These are phyloP conservation scores for Alternaria hordeiaustralica DNA, from an alignment of 2,329 filamentous ascomycete genomes.

Conservation along the genomic window DNA sequence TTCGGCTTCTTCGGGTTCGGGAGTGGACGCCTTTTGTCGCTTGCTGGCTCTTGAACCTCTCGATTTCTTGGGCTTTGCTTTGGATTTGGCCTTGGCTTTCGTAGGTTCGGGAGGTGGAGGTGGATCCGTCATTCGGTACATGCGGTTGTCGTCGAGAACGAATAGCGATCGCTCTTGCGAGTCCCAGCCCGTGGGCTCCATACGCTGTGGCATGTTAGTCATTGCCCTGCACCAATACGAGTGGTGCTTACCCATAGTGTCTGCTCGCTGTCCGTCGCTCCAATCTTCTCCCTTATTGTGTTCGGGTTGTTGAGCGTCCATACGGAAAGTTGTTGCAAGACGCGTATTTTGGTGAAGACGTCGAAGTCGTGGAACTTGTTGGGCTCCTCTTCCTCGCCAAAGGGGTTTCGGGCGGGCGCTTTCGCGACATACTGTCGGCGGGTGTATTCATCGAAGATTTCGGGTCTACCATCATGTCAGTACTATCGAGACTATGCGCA, in stretches of 20 bases:
- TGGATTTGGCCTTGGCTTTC: constrained; percentile 62
- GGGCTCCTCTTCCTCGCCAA: constrained; percentile 76
- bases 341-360: constrained; percentile 77
- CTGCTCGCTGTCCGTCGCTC: constrained; percentile 82
- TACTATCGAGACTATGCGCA: not conserved
- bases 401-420: constrained; percentile 80
- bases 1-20: constrained; percentile 50
- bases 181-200: constrained; percentile 89
- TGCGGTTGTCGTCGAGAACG: constrained; percentile 89
- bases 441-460: constrained; percentile 92
- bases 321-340: constrained; percentile 86
- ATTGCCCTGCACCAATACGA: not conserved
- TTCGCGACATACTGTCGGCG: constrained; percentile 87
- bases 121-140: constrained; percentile 87
- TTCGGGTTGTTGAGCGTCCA: constrained; percentile 91
- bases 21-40: constrained; percentile 66
- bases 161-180: constrained; percentile 84
- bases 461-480: constrained; percentile 62
- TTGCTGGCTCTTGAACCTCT: constrained; percentile 70
- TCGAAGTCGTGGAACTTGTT: constrained; percentile 81
- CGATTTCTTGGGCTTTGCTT: constrained; percentile 64
- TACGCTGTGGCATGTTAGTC: constrained; percentile 55
- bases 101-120: constrained; percentile 64
- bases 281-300: constrained; percentile 83
- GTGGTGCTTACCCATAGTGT: constrained; percentile 75